Percentiles rank a stretch among this genome's conserved stretches.
Conservation (phyloP, 306 rosid genomes). For the Arachis hypogaea region DNA sequence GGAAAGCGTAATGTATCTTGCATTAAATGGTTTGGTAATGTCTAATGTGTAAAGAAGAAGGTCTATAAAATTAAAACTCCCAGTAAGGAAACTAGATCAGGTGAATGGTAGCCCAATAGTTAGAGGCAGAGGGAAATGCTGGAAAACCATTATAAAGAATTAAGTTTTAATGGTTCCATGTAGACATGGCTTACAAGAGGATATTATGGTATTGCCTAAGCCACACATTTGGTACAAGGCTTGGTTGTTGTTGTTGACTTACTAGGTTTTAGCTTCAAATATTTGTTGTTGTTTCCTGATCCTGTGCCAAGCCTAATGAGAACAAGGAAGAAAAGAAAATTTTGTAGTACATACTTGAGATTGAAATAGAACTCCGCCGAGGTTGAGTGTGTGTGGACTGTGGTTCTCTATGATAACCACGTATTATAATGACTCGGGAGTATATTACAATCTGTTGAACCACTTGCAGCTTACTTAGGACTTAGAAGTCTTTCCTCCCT, state of each 20-base stretch:
- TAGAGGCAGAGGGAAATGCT: not conserved
- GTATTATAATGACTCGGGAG: not conserved
- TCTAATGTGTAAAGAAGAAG: not conserved
- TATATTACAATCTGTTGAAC: constrained; percentile 21
- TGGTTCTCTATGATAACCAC: constrained; percentile 18
- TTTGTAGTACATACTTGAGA: not conserved
- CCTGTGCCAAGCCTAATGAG: constrained; percentile 13
- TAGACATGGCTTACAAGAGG: not conserved
- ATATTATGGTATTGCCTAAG: not conserved
- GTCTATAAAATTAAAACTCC: not conserved
- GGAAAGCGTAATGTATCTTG: not conserved
- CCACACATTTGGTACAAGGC: not conserved
- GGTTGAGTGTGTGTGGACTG: constrained; percentile 21
- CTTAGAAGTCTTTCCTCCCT: constrained; percentile 21
- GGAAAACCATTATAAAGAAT: too few species aligned
- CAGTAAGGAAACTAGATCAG: not conserved
- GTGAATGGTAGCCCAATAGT: not conserved
- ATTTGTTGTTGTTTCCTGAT: constrained; percentile 1
- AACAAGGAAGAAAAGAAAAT: constrained; percentile 10
- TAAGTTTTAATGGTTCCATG: too few species aligned
- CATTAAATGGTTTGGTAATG: not conserved
- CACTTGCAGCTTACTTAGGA: constrained; percentile 9
- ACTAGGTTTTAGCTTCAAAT: constrained; percentile 9
- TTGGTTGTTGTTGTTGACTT: not conserved
- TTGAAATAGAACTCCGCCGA: not conserved